Base-by-base conservation (phyloP, 2,329 filamentous ascomycete species). In the Lachnellula arida region DNA sequence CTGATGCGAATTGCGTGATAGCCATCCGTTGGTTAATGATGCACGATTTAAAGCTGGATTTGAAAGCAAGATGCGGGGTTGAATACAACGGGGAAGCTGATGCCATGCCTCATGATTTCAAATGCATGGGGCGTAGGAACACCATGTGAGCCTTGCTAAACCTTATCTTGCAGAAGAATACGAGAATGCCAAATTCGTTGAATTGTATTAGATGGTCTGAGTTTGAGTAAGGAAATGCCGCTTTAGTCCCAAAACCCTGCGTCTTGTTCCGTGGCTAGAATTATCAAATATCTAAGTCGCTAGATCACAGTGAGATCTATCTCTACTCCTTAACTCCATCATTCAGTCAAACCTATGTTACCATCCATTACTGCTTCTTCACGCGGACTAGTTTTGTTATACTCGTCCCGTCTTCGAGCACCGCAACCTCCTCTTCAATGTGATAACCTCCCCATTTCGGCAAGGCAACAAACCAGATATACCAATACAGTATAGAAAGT, bases 401-500 rank as follows among this genome's bases (percentile, higher is more conserved):
- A 1, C 76, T 79, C 0, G 85, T 90, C 0, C 87, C 87, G 69
- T 91, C 87, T 22, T 76, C 75, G 19, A 91, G 69, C 0, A 83
- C 73, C 39, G 80, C 79, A 2, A 74, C 74, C 54, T 80, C 76
- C 62, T 89, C 86, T 63, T 87, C 83, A 1, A 90, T 70, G 14
- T 68, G 77, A 65, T 88, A 88, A 0, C 79, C 78, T 50, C 79
- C 75, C 71, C 78, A 79, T 43, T 70, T 73, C 1, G 88, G 87
- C 23, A 89, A 67, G 1, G 81, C 60, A 3, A 82, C 74, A 0
- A 85, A 85, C 80, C 83, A 87, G 1, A 87, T 58, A 60, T 81
- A 84, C 88, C 87, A 91, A 66, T 90, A 90, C 0, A 81, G 1
- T 0, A 86, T 65, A 0, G 80, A 85, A 48, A 82, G 79, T 0